Base-by-base conservation (phyloP, 371 early-diverging fungal species). In the Syncephalastrum monosporum region DNA sequence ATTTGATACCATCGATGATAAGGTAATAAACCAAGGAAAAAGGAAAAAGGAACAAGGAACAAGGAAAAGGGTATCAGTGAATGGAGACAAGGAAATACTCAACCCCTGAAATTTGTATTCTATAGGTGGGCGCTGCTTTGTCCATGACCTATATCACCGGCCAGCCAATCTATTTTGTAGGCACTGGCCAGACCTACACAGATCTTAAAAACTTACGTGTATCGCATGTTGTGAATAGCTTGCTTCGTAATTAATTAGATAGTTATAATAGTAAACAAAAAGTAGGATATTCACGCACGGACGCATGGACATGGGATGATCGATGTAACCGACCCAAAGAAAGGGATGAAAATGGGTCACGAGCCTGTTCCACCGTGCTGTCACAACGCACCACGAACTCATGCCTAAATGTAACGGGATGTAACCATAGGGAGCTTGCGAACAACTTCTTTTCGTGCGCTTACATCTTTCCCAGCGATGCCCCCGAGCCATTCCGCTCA, bases 1-100 rank as follows among this genome's bases (percentile, higher is more conserved):
- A 75, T 95, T 96, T 75, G 99, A 99, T 77, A 98, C 99, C 2
- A 96, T 99, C 53, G 99, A 97, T 73, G 99, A 99, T 73, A 98
- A 98, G 83, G 90, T 92, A 74, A 70, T 71, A 15, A 53, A 5
- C n/a, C n/a, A n/a, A n/a, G n/a, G n/a, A n/a, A n/a, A n/a, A n/a
- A n/a, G n/a, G n/a, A 21, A 6, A 4, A 33, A 29, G 23, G 45
- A 27, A 29, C 0, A 29, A 7, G 7, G 3, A 29, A 3, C 1
- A 7, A 38, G 43, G 2, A 27, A 15, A 24, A 33, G 19, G 29
- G 3, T 21, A 21, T 2, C 21, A n/a, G 46, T 2, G 47, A 41
- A 21, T 23, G 14, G 25, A 52, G 38, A n/a, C 52, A 14, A 17
- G 15, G 15, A 41, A n/a, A 16, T 41, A 19, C 38, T 33, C 8